Evolutionary conservation across 495 filamentous ascomycete genomes (phyloP).

Genomic region (Apiosordaria backusii): DNA sequence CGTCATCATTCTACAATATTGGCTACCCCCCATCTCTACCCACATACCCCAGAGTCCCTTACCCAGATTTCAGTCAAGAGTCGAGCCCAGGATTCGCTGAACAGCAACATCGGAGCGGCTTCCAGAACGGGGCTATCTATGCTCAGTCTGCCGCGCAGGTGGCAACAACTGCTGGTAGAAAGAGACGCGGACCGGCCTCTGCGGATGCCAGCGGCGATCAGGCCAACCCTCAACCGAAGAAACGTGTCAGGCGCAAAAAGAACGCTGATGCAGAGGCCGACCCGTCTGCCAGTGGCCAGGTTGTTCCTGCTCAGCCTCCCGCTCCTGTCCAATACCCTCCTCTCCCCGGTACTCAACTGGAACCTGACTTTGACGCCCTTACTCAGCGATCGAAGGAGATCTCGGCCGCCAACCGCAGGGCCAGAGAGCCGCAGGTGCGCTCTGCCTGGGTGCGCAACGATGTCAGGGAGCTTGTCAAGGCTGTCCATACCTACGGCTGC

Average conservation of each 20-base stretch:
- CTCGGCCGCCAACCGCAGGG: conserved; percentile 25
- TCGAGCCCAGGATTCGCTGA: neutral
- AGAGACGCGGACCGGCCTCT: conserved; percentile 17
- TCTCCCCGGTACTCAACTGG: conserved; percentile 20
- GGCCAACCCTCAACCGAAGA: conserved; percentile 16
- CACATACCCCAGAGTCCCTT: neutral
- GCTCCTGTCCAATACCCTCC: conserved; percentile 26
- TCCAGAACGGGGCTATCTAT: conserved; percentile 22
- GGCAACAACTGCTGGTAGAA: conserved; percentile 8
- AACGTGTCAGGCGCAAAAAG: conserved; percentile 24
- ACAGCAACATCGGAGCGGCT: neutral
- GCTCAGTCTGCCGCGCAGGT: conserved; percentile 25
- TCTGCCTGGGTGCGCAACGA: conserved; percentile 45
- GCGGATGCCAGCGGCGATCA: conserved; percentile 8
- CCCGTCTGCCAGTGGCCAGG: neutral
- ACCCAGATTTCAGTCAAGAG: neutral
- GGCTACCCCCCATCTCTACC: neutral
- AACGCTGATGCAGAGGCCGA: conserved; percentile 5
- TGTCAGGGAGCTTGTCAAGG: conserved; percentile 45
- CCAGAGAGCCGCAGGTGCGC: conserved; percentile 42
- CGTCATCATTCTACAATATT: conserved; percentile 1
- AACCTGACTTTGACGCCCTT: conserved; percentile 29
- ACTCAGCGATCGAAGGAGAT: conserved; percentile 25
- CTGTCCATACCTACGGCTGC: conserved; percentile 47
- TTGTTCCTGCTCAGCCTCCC: conserved; percentile 1